Evolutionary conservation across 2,329 filamentous ascomycete genomes (phyloP).

Genomic region (Bertia moriformis): DNA sequence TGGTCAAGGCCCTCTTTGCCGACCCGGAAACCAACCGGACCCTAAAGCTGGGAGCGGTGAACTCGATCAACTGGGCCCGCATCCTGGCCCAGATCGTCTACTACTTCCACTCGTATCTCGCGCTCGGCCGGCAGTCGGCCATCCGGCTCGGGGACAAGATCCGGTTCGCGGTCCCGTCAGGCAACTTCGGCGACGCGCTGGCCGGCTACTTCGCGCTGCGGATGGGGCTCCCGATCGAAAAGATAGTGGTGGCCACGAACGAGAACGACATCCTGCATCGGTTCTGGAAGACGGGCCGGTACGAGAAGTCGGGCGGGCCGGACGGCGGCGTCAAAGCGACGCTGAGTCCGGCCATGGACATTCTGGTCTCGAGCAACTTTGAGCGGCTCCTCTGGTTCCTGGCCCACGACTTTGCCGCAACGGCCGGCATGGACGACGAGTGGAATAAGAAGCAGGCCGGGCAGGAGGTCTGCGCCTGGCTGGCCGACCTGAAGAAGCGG

Average conservation of each 20-base stretch:
- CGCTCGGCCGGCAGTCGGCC: constrained; percentile 45
- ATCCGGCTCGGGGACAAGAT: constrained; percentile 56
- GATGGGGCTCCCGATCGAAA: constrained; percentile 79
- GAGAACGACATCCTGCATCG: constrained; percentile 94
- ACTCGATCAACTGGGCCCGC: constrained; percentile 91
- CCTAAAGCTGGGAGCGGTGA: constrained; percentile 79
- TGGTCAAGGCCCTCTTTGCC: constrained; percentile 82
- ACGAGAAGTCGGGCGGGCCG: constrained; percentile 72
- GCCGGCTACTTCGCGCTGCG: constrained; percentile 81
- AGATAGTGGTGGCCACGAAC: constrained; percentile 85
- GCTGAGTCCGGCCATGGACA: constrained; percentile 91
- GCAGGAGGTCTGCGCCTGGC: constrained; percentile 65
- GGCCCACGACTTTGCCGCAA: constrained; percentile 54
- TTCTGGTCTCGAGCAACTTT: constrained; percentile 90
- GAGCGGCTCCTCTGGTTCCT: constrained; percentile 91
- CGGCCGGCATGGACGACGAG: constrained; percentile 44
- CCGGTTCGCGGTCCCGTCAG: constrained; percentile 80
- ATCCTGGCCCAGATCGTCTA: constrained; percentile 95
- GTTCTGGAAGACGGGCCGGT: constrained; percentile 81
- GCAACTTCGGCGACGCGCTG: constrained; percentile 92
- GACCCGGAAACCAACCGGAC: constrained; percentile 71
- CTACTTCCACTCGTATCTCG: constrained; percentile 92
- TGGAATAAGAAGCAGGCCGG: constrained; percentile 58
- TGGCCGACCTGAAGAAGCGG: constrained; percentile 62
- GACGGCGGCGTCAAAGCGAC: constrained; percentile 90